Conservation (phyloP, 2,329 filamentous ascomycete species). For the Thielaviopsis cerberus region DNA sequence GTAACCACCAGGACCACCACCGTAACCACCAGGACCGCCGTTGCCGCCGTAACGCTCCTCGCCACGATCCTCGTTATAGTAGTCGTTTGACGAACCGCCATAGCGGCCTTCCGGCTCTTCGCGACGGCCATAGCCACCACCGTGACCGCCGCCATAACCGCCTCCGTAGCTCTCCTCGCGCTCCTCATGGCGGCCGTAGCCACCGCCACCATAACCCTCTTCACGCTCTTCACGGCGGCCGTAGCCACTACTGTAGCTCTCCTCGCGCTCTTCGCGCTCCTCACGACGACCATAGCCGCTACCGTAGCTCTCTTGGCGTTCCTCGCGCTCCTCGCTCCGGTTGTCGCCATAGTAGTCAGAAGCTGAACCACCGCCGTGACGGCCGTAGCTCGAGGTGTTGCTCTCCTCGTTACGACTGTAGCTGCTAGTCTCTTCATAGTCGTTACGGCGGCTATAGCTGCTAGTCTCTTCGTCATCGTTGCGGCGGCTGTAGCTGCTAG, state of each 20-base stretch:
- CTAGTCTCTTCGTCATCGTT: constrained; percentile 31
- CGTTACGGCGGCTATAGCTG: constrained; percentile 16
- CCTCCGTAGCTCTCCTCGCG: neutral
- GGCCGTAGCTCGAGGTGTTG: constrained; percentile 15
- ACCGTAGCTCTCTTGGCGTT: constrained; percentile 16
- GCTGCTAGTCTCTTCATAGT: constrained; percentile 13
- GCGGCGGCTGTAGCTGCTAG: constrained; percentile 26
- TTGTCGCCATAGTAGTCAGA: neutral
- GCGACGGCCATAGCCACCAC: constrained; percentile 4
- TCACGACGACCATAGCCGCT: constrained; percentile 12
- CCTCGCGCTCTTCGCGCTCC: constrained; percentile 12
- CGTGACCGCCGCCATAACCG: constrained; percentile 15
- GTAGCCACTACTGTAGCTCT: constrained; percentile 12
- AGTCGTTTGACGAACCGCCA: neutral
- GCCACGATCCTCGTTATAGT: too few relatives aligned
- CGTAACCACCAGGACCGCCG: neutral
- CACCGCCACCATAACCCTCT: constrained; percentile 8
- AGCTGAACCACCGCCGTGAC: constrained; percentile 12
- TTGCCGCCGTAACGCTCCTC: constrained; percentile 9
- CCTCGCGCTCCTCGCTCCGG: constrained; percentile 14
- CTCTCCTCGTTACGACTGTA: constrained; percentile 15
- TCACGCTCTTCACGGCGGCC: constrained; percentile 11
- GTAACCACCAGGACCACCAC: constrained; percentile 3
- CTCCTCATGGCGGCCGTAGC: constrained; percentile 12
- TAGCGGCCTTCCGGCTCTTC: neutral